These are phyloP conservation scores for Kodamaea plutei DNA, from an alignment of 1,139 yeast genomes.

Conservation along the genomic window DNA sequence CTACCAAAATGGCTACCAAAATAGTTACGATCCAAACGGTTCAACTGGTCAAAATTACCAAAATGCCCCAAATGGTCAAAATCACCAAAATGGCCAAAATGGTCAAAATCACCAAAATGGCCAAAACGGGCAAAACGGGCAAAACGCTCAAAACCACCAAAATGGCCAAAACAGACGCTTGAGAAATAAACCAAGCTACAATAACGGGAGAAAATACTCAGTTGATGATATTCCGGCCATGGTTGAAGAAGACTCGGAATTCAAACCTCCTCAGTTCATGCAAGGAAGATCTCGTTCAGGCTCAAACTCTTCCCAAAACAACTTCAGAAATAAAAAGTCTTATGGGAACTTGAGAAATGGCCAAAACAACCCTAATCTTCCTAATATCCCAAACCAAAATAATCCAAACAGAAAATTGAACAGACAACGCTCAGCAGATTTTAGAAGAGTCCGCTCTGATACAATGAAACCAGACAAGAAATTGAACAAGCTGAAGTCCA, in stretches of 20 bases:
- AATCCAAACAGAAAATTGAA: slow-evolving; percentile 7
- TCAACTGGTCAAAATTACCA: background rate
- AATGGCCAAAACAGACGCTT: slow-evolving; percentile 1
- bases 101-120: background rate
- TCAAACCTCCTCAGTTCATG: slow-evolving; percentile 4
- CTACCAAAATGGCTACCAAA: background rate
- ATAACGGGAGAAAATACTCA: slow-evolving; percentile 4
- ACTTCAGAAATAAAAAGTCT: slow-evolving; percentile 9
- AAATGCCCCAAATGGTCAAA: background rate
- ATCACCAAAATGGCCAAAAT: background rate
- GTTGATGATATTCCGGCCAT: slow-evolving; percentile 24
- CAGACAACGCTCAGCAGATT: slow-evolving; percentile 12
- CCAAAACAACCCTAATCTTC: slow-evolving; percentile 1
- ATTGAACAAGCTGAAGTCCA: slow-evolving; percentile 12
- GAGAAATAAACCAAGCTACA: slow-evolving; percentile 1
- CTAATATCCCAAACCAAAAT: background rate
- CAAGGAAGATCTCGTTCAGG: slow-evolving; percentile 4
- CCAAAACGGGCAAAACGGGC: background rate
- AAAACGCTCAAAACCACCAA: too few species aligned
- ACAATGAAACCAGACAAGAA: slow-evolving; percentile 8
- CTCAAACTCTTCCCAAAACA: slow-evolving; percentile 3
- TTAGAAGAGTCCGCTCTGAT: slow-evolving; percentile 10
- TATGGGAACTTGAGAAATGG: slow-evolving; percentile 8
- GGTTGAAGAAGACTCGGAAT: slow-evolving; percentile 15
- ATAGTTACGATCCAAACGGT: background rate